A percentile compares a stretch with the other conserved stretches of the same genome.
Evolutionary conservation across 2,329 filamentous ascomycete species (phyloP).

Genomic region (Pseudogymnoascus sp.): DNA sequence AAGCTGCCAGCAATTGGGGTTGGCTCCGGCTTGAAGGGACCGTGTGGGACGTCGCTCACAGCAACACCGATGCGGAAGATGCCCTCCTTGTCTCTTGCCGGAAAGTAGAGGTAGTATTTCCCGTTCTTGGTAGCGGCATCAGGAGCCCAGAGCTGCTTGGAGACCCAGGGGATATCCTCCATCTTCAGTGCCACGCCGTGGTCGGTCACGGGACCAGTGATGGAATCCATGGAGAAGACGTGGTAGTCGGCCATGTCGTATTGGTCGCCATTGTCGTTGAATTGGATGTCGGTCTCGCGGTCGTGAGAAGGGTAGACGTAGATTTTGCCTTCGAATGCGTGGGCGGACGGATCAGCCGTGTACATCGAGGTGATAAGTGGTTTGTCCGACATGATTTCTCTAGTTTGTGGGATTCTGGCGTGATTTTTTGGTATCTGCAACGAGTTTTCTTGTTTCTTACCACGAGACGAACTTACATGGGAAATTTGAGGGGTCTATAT

Average conservation of each 20-base stretch:
- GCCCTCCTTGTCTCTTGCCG: conserved; percentile 60
- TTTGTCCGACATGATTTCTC: conserved; percentile 6
- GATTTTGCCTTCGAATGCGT: conserved; percentile 66
- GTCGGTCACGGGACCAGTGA: conserved; percentile 55
- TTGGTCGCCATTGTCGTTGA: conserved; percentile 80
- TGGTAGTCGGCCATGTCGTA: conserved; percentile 78
- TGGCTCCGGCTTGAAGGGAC: conserved; percentile 60
- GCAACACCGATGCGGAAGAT: conserved; percentile 72
- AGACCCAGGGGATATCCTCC: conserved; percentile 65
- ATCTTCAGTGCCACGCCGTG: conserved; percentile 61
- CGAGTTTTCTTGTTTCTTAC: background rate
- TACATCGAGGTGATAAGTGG: conserved; percentile 68
- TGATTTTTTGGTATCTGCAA: background rate
- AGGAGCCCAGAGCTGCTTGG: conserved; percentile 73
- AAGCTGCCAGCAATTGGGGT: conserved; percentile 60
- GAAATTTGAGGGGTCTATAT: conserved; percentile 1
- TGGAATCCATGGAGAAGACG: conserved; percentile 54
- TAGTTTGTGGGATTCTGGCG: background rate
- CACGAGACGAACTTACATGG: background rate
- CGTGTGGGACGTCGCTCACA: conserved; percentile 52
- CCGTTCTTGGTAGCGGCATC: conserved; percentile 62
- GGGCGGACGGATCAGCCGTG: conserved; percentile 73
- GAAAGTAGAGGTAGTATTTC: conserved; percentile 72
- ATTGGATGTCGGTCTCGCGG: conserved; percentile 62
- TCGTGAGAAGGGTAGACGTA: conserved; percentile 81